Evolutionary conservation across 2,329 filamentous ascomycete genomes (phyloP).

Genomic region (Tolypocladium amazonense): DNA sequence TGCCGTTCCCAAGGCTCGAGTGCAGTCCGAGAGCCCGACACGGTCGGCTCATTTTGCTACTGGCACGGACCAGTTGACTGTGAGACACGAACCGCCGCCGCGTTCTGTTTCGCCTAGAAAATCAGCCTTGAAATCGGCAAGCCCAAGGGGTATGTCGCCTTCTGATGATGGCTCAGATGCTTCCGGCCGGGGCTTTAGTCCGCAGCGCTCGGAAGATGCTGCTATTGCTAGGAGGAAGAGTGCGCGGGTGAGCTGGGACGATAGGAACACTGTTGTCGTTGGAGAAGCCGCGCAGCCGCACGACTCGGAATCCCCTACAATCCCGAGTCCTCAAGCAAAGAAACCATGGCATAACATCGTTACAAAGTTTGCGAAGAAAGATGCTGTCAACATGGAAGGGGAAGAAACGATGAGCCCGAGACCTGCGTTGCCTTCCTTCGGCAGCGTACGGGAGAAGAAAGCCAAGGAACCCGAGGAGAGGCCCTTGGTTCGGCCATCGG

Average conservation of each 20-base stretch:
- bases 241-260: conserved; percentile 70
- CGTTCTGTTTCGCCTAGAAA: conserved; percentile 68
- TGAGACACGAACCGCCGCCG: conserved; percentile 58
- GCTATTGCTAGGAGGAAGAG: conserved; percentile 46
- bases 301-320: conserved; percentile 27
- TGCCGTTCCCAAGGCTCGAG: conserved; percentile 18
- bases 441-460: conserved; percentile 59
- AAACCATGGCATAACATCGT: conserved; percentile 43
- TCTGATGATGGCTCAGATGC: conserved; percentile 36
- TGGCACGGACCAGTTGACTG: conserved; percentile 40
- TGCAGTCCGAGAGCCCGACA: conserved; percentile 49
- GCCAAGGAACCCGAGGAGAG: conserved; percentile 42
- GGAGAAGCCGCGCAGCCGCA: conserved; percentile 31
- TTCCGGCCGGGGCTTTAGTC: conserved; percentile 18
- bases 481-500: conserved; percentile 44
- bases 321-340: conserved; percentile 24
- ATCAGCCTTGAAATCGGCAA: conserved; percentile 58
- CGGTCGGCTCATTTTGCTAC: conserved; percentile 58
- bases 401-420: conserved; percentile 65
- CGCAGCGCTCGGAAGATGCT: conserved; percentile 24
- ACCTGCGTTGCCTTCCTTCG: conserved; percentile 63
- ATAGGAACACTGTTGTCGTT: conserved; percentile 45
- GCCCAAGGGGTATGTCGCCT: conserved; percentile 41
- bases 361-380: conserved; percentile 38
- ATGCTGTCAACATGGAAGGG: conserved; percentile 37